These are phyloP conservation scores for Diaporthe vaccinii DNA, from an alignment of 2,329 filamentous ascomycete species.

Conservation along the genomic window DNA sequence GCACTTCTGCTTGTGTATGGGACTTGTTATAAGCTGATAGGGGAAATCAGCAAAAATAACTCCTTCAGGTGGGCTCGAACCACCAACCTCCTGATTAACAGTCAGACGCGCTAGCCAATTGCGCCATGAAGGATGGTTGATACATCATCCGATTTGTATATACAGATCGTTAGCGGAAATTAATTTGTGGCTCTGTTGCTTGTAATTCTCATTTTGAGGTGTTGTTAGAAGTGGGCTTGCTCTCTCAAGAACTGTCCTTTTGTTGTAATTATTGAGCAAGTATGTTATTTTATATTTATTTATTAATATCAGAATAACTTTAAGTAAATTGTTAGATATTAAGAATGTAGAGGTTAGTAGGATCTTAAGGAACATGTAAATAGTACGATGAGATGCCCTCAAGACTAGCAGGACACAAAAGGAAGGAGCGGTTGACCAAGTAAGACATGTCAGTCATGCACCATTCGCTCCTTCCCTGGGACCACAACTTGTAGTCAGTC, in stretches of 20 bases:
- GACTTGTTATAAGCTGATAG: not conserved
- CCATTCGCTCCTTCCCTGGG: not conserved
- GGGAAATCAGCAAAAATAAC: not conserved
- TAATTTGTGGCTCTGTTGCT: too few species aligned
- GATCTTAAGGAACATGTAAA: not conserved
- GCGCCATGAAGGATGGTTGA: slow-evolving; percentile 50
- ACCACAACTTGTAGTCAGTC: too few species aligned
- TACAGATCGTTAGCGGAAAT: not conserved
- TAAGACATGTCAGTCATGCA: not conserved
- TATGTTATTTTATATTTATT: not conserved
- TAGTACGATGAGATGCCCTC: not conserved
- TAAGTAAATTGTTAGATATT: not conserved
- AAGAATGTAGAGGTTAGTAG: not conserved
- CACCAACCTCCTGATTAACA: slow-evolving; percentile 59
- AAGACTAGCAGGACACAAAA: too few species aligned
- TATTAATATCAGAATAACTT: not conserved
- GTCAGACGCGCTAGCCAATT: slow-evolving; percentile 72
- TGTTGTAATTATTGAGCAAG: not conserved
- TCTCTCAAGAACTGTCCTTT: not conserved
- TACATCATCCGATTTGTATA: accelerated
- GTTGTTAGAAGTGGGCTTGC: too few species aligned
- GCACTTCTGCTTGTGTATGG: too few species aligned
- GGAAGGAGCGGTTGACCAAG: not conserved
- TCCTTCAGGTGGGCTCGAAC: slow-evolving; percentile 38
- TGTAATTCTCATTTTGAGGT: too few species aligned